Evolutionary conservation across 164 flowering plant genomes (phyloP).

Genomic region (Litsea cubeba): DNA sequence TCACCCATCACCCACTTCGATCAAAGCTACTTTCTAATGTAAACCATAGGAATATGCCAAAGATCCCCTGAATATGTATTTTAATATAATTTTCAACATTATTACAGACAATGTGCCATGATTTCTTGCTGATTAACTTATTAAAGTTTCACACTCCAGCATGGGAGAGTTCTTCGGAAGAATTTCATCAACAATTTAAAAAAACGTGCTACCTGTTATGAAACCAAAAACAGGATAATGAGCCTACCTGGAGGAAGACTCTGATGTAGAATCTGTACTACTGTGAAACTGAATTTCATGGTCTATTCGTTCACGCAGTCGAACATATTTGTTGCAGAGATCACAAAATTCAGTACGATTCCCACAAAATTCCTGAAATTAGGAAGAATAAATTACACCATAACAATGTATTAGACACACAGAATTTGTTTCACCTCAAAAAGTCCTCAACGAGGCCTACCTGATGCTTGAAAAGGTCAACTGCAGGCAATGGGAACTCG

Average conservation of each 20-base stretch:
- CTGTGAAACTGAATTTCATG: conserved; percentile 71
- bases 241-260: conserved; percentile 71
- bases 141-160: not conserved
- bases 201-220: not conserved
- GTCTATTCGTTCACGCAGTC: conserved; percentile 58
- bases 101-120: not conserved
- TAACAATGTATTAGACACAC: not conserved
- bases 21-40: too few species aligned
- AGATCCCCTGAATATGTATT: not conserved
- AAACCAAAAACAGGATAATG: conserved; percentile 27
- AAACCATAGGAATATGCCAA: too few species aligned
- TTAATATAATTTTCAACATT: not conserved
- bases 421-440: not conserved
- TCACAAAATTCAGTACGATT: conserved; percentile 84
- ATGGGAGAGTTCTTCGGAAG: not conserved
- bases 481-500: conserved; percentile 90
- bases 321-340: conserved; percentile 65
- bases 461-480: conserved; percentile 89
- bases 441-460: conserved; percentile 25
- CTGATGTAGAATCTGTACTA: conserved; percentile 30
- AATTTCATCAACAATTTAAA: not conserved
- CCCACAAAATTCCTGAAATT: conserved; percentile 83
- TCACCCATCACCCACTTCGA: too few species aligned
- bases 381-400: conserved; percentile 4
- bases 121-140: not conserved